Base-by-base conservation (phyloP, 2,329 filamentous ascomycete genomes). In the Pseudogymnoascus sp. region DNA sequence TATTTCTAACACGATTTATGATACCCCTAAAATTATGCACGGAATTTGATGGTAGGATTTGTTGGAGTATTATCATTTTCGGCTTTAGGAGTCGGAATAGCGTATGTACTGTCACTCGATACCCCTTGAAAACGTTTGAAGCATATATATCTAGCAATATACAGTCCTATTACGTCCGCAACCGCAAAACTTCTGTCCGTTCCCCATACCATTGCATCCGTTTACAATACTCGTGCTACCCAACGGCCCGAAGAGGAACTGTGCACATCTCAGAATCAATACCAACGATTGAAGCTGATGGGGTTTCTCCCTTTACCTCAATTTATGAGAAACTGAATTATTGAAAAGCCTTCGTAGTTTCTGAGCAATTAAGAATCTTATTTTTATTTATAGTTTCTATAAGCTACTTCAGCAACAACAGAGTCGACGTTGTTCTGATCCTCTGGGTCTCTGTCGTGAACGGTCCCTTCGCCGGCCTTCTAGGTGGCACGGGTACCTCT, bases 91-190 rank as follows among this genome's bases (percentile, higher is more conserved):
- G 50, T 33, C 28, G 28, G 50, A 56, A 33, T 56, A 10, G 50
- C 50, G 50, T 56, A 56, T 56, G 11, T 56, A 33, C 50, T 35
- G 50, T 56, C 50, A 33, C 50, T 33, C 26, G 50, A 56, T 56
- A 56, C 28, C 50, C 46, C 28, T 56, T 56, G 8, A 22, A 33
- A 33, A 33, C 24, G 46, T 33, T 33, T 56, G 50, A 56, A 56
- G 50, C 26, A 33, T 56, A 56, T 22, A 33, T 56, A 56, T 56
- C 8, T 11, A 56, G 50, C n/a, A 56, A 33, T 56, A 56, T 56
- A 56, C 16, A 56, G 50, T 33, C n/a, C 28, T 56, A 22, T 56
- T 33, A 56, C 12, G 12, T 10, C 14, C 6, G 43, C 22, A 50
- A 26, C 24, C n/a, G 6, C 11, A 53, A 16, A 28, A 1, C 24